Evolutionary conservation across 768 basidiomycete species (phyloP), one percentile per base, ranked within the genome.

Genomic region (Punctularia strigosozonata): DNA sequence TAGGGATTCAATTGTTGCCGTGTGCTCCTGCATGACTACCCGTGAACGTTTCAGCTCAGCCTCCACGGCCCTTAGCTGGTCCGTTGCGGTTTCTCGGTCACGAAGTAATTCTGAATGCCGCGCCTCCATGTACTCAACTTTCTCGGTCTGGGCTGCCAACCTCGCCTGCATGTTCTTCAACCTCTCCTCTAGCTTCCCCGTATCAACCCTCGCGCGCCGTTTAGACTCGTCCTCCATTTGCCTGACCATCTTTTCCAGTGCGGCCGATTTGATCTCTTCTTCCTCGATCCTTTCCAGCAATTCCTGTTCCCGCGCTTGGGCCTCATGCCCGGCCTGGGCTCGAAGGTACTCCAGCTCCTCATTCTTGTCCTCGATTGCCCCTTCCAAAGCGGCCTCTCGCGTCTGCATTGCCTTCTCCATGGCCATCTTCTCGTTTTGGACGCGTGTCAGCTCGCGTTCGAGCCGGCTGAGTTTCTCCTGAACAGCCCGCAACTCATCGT

Each of bases 211-310:
- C 43, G 69, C 66, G 14, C 61, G 43, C 10, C 50, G 48, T 32
- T 59, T 58, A 28, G 75, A 45, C 33, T 60, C 68, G 24, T 66
- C 46, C 41, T 63, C 56, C 7, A 60, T 40, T 22, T 65, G 65
- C 18, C 60, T 53, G 3, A 73, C 50, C 54, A 72, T 55, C 32
- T 53, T 56, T 50, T 81, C 75, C 40, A 84, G 50, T 3, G 73
- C 67, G 3, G 60, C 56, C 25, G 83, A 76, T 55, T 75, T 80
- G 4, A 71, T 74, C 35, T 77, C 77, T 44, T 85, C 80, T 49
- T 81, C 79, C 31, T 85, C 80, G 21, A 86, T 73, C 45, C 83
- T 65, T 54, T 68, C 64, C 52, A 78, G 43, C 21, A 85, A 50
- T 39, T 75, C 75, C 19, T 69, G 66, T 51, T 85, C 83, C 37